A percentile compares a stretch with the other conserved stretches of the same genome.
These are phyloP conservation scores for Pseudonitzschia delicatissima DNA, from an alignment of 108 stramenopile genomes.

Conservation along the genomic window DNA sequence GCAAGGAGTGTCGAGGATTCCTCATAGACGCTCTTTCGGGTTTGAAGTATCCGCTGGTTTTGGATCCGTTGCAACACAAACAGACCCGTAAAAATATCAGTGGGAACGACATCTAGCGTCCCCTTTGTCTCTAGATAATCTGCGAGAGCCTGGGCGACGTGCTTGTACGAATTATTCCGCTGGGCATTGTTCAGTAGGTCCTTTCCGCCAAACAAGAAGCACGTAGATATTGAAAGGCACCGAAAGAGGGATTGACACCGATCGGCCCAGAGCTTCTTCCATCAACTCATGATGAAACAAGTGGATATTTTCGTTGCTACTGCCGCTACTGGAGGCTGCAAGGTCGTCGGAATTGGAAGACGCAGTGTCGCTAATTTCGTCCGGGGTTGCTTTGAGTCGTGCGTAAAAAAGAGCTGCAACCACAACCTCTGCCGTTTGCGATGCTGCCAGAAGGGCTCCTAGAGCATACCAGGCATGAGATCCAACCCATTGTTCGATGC, in stretches of 20 bases:
- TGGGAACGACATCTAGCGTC: slow-evolving; percentile 75
- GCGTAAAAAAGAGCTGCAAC: slow-evolving; percentile 23
- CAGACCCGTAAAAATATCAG: slow-evolving; percentile 74
- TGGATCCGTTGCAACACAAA: slow-evolving; percentile 76
- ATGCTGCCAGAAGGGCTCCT: slow-evolving; percentile 19
- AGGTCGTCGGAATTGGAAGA: neutral
- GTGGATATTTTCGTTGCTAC: neutral
- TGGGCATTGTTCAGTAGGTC: slow-evolving; percentile 36
- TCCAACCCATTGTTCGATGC: slow-evolving; percentile 9
- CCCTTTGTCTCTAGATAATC: slow-evolving; percentile 81
- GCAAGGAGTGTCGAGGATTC: neutral
- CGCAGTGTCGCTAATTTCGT: neutral
- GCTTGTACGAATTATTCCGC: slow-evolving; percentile 39
- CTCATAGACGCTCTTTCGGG: slow-evolving; percentile 11
- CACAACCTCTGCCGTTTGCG: slow-evolving; percentile 34
- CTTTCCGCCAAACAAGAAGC: slow-evolving; percentile 83
- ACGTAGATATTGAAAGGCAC: slow-evolving; percentile 58
- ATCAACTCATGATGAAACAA: slow-evolving; percentile 30
- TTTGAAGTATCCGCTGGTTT: slow-evolving; percentile 51
- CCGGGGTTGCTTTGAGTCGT: slow-evolving; percentile 1
- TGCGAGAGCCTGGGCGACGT: slow-evolving; percentile 73
- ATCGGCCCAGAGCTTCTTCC: slow-evolving; percentile 64
- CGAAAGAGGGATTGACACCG: slow-evolving; percentile 65
- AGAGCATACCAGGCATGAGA: slow-evolving; percentile 34
- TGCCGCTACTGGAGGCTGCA: neutral